Evolutionary conservation across 164 flowering plant genomes (phyloP), one percentile per base, ranked within the genome.

Genomic region (Cinnamomum chago): DNA sequence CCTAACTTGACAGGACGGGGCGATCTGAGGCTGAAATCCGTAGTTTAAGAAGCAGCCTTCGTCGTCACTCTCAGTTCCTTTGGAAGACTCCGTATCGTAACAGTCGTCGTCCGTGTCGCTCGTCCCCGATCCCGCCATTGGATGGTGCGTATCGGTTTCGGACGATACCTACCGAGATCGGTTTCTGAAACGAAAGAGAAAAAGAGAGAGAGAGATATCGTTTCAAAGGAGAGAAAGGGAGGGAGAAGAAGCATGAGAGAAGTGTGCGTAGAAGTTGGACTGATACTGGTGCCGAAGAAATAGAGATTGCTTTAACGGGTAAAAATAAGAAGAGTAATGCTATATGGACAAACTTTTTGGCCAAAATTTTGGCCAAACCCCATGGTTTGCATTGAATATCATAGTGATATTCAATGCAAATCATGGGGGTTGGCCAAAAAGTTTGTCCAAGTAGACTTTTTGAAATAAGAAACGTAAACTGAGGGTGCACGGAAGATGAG

Each of bases 51-150:
- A 24, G 13, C 23, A 33, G 47, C 13, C 25, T 22, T 62, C 51
- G 20, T 14, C 28, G 23, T 35, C 71, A 12, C 14, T 35, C 65
- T 71, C 73, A n/a, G 27, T 25, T 52, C 50, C 73, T 2, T 55
- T 35, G 30, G 90, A 87, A 33, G 73, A 76, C 68, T 82, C 62
- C 65, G 58, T 23, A 27, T 71, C 65, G 47, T 28, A 67, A 20
- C 47, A 83, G 71, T 76, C 79, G 2, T 84, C 87, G 2, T 79
- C 90, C 55, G 89, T 93, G 73, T 90, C 94, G 73, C 85, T 78
- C 76, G 77, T 82, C 67, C 75, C 17, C 58, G 58, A 84, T 74
- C 83, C 90, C 58, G 75, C 89, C 87, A 15, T 67, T 30, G 40
- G n/a, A 55, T 5, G 0, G 60, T 0, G 17, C 60, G 28, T 64